Conservation (phyloP, 495 filamentous ascomycete species). For the Trichoderma virens region DNA sequence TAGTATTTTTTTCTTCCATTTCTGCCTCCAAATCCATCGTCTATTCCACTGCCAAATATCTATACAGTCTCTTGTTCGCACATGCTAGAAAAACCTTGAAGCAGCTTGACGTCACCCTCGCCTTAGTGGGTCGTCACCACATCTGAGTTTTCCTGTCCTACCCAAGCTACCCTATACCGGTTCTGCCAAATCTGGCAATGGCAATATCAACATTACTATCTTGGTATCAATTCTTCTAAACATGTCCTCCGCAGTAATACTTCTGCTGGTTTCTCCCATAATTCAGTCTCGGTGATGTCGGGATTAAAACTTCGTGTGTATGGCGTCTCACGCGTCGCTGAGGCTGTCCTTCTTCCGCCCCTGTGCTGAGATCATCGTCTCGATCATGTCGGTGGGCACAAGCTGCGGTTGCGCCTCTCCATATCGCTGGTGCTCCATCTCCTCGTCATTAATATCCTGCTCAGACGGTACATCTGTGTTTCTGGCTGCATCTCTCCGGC, state of each 20-base stretch:
- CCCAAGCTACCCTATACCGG: neutral
- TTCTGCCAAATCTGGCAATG: neutral
- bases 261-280: neutral
- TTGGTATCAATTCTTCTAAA: neutral
- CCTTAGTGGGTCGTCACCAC: neutral
- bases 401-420: constrained; percentile 6
- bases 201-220: neutral
- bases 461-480: neutral
- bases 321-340: neutral
- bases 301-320: neutral
- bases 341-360: neutral
- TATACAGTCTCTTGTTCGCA: neutral
- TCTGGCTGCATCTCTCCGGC: neutral
- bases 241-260: neutral
- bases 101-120: neutral
- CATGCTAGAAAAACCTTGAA: neutral
- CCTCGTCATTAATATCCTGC: neutral
- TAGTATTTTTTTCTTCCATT: neutral
- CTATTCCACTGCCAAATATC: neutral
- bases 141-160: neutral
- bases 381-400: neutral
- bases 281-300: neutral
- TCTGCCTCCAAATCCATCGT: neutral
- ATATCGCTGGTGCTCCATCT: constrained; percentile 3
- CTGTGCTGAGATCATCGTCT: neutral